Base-by-base conservation (phyloP, 1,284 basidiomycete genomes). In the Ustilago cynodontis region DNA sequence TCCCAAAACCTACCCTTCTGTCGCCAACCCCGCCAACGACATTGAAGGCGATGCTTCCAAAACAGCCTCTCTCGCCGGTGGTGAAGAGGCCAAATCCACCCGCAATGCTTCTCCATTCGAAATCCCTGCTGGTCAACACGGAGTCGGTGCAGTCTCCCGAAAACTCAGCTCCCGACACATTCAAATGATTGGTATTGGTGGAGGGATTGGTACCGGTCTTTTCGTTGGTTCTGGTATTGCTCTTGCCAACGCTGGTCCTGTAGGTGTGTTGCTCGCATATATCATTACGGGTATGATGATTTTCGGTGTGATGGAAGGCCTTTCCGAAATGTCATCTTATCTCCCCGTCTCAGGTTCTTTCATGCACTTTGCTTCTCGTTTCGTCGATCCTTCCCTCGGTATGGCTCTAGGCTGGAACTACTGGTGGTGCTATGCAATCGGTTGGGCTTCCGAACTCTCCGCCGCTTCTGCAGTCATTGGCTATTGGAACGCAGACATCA, bases 331-430 rank as follows among this genome's bases (percentile, higher is more conserved):
- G 67, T 71, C 77, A 0, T 65, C 79, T 8, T 62, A 79, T 41
- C 64, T 81, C 16, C 82, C 83, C 9, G 79, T 84, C n/a, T 75
- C 78, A 2, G 83, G 83, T 5, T 77, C 78, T 6, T 85, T 85
- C 52, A 71, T 79, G 50, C 71, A 78, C 26, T 84, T 82, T 37
- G 76, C 79, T 9, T 67, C 68, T 13, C 79, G 81, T 2, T 84
- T 80, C 55, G 68, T 85, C 37, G 92, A 93, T 82, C 92, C 92
- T 53, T 90, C 92, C 3, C 87, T 91, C 58, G 92, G 92, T 43
- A 93, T 93, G 80, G 91, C 92, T 5, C 88, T 85, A 2, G 83
- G 83, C 10, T 78, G 67, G 74, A 80, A 79, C 68, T 82, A 79
- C 50, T 71, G 67, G 79, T 82, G 84, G 59, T 83, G 80, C 62